phyloP scores from a whole-genome alignment of 768 basidiomycete species.

The Lenzites betulinus region DNA sequence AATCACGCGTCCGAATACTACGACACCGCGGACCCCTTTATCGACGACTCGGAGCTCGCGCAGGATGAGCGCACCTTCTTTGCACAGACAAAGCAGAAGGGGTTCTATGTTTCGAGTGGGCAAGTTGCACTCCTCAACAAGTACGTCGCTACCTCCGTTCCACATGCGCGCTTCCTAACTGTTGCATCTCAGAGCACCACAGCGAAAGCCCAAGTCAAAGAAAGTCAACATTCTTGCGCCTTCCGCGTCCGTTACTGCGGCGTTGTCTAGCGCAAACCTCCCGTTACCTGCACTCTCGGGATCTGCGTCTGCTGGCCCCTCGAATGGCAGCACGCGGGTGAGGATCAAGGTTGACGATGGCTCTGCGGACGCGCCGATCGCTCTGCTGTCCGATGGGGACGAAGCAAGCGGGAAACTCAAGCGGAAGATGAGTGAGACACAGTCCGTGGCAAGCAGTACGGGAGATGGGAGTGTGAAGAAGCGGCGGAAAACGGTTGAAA shows the following conservation, averaged over 20 bases:
- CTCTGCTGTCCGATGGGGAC: constrained; percentile 44
- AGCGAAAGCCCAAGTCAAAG: constrained; percentile 74
- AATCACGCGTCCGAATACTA: constrained; percentile 78
- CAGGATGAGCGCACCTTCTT: constrained; percentile 90
- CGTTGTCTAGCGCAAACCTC: constrained; percentile 26
- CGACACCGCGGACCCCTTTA: constrained; percentile 90
- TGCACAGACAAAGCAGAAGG: constrained; percentile 88
- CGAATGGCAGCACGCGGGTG: constrained; percentile 16
- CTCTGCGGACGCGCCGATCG: constrained; percentile 54
- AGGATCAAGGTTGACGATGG: constrained; percentile 40
- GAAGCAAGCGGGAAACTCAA: constrained; percentile 29
- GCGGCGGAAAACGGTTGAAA: constrained; percentile 70
- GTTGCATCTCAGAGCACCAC: constrained; percentile 40
- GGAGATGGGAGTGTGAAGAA: constrained; percentile 45
- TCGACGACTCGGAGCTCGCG: constrained; percentile 94
- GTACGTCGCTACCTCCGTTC: constrained; percentile 32
- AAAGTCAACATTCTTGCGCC: constrained; percentile 42
- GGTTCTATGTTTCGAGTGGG: constrained; percentile 90
- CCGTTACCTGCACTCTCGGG: constrained; percentile 15
- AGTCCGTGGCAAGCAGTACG: constrained; percentile 9
- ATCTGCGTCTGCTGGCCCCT: constrained; percentile 1
- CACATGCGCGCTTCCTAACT: neutral
- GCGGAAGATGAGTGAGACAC: constrained; percentile 27
- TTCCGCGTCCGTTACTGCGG: constrained; percentile 31
- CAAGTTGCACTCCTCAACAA: constrained; percentile 86